Evolutionary conservation across 257 asterid species (phyloP).

Genomic region (Thymus mandschuricus): DNA sequence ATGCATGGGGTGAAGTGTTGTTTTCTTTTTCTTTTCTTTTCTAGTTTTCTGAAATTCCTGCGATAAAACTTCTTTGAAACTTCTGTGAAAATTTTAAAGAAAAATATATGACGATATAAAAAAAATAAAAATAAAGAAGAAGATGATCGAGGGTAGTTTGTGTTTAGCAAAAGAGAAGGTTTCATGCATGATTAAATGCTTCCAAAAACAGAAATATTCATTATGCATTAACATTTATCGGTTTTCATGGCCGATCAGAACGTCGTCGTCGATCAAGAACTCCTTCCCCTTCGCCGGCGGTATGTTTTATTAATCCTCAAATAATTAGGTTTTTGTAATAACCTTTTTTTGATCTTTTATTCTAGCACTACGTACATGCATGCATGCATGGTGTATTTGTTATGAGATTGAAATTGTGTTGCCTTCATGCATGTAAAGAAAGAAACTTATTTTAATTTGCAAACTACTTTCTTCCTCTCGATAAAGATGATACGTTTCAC

Average conservation of each 20-base stretch:
- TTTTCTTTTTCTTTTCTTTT: neutral
- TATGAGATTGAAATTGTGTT: neutral
- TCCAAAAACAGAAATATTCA: neutral
- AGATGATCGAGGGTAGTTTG: slow-evolving; percentile 14
- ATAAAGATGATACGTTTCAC: no score
- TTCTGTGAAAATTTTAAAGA: neutral
- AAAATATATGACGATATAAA: slow-evolving; percentile 8
- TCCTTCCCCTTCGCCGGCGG: slow-evolving; percentile 23
- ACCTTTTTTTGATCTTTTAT: neutral
- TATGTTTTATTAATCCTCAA: neutral
- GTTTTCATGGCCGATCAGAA: slow-evolving; percentile 28
- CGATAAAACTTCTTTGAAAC: neutral
- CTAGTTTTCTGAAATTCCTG: neutral
- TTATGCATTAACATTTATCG: neutral
- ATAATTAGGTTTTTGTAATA: neutral
- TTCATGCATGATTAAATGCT: neutral
- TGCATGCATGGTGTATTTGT: neutral
- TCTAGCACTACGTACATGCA: neutral
- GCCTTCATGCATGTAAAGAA: no score
- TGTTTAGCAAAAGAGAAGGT: neutral
- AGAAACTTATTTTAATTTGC: no score
- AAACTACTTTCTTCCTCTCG: no score
- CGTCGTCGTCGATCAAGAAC: slow-evolving; percentile 8
- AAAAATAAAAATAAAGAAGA: neutral
- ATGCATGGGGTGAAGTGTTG: neutral